Evolutionary conservation across 2,329 filamentous ascomycete genomes (phyloP).

Genomic region (Microsporum ferrugineum): DNA sequence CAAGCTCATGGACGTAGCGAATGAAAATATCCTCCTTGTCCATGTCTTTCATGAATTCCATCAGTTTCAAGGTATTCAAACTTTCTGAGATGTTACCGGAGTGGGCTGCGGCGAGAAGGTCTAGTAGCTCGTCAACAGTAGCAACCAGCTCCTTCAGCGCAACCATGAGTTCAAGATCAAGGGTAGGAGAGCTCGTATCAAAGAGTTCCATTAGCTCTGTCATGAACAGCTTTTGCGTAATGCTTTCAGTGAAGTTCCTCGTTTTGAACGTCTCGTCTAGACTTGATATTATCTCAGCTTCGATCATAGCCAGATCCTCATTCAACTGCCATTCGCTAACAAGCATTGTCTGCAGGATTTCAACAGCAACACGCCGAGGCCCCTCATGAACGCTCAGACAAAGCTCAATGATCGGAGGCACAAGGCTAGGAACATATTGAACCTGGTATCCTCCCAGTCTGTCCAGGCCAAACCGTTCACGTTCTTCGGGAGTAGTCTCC

Average conservation of each 20-base stretch:
- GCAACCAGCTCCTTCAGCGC: conserved; percentile 68
- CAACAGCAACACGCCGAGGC: conserved; percentile 75
- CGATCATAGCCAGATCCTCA: conserved; percentile 79
- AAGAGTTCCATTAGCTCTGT: conserved; percentile 74
- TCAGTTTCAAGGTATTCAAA: conserved; percentile 77
- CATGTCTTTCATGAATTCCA: conserved; percentile 96
- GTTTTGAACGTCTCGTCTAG: conserved; percentile 82
- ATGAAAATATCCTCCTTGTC: conserved; percentile 95
- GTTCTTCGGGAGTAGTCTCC: conserved; percentile 76
- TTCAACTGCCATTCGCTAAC: conserved; percentile 96
- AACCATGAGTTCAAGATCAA: conserved; percentile 46
- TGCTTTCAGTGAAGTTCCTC: conserved; percentile 74
- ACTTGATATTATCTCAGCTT: conserved; percentile 93
- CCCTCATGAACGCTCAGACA: conserved; percentile 94
- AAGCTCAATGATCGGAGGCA: conserved; percentile 82
- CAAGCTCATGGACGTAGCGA: conserved; percentile 86
- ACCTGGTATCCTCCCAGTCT: conserved; percentile 96
- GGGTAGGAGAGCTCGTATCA: conserved; percentile 52
- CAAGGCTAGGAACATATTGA: conserved; percentile 87
- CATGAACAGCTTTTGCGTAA: conserved; percentile 87
- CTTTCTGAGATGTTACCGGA: conserved; percentile 64
- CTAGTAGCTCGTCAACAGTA: conserved; percentile 81
- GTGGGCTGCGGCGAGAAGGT: conserved; percentile 81
- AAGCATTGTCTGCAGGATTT: conserved; percentile 95
- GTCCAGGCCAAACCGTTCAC: conserved; percentile 60